Base-by-base conservation (phyloP, 345 rosid genomes). In the Stellera chamaejasme region DNA sequence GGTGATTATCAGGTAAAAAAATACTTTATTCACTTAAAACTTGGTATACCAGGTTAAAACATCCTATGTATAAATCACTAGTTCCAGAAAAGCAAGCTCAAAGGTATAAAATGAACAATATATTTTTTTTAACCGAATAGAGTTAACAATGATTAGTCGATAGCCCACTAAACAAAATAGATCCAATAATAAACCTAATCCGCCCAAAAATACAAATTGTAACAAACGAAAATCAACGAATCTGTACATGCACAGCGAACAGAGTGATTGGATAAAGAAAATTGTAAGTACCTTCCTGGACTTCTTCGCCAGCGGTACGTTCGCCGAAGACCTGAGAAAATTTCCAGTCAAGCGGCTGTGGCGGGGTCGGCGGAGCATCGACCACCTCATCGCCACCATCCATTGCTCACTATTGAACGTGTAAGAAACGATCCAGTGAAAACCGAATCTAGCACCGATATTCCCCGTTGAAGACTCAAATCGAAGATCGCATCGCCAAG, bases 311-410 rank as follows among this genome's bases (percentile, higher is more conserved):
- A 43, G 93, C 93, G 32, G 88, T 72, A 43, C 95, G 86, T 67
- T 91, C 98, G 46, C 98, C 98, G 71, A 88, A 91, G n/a, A 91
- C 96, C 79, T 91, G 98, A 59, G 98, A 79, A 77, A 91, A 91
- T 80, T 87, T 91, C 98, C 98, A 91, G 44, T 91, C 97, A 54
- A 87, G 72, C 59, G 83, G 80, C 67, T 67, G 77, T 52, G 77
- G 67, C 62, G 78, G 69, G 39, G 59, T 75, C n/a, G 68, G 60
- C 53, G 69, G 64, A 68, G 79, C 74, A 67, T 68, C 62, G 55
- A 79, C 65, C 66, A 69, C 79, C 52, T 62, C 78, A 69, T 65
- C 84, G 64, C 77, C 83, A 64, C 75, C 82, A 81, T 78, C 73
- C 93, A 85, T 85, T 65, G 61, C 55, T 58, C 44, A 13, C 2